These are phyloP conservation scores for Aspergillus sp. DNA, from an alignment of 2,329 filamentous ascomycete species.

Conservation along the genomic window DNA sequence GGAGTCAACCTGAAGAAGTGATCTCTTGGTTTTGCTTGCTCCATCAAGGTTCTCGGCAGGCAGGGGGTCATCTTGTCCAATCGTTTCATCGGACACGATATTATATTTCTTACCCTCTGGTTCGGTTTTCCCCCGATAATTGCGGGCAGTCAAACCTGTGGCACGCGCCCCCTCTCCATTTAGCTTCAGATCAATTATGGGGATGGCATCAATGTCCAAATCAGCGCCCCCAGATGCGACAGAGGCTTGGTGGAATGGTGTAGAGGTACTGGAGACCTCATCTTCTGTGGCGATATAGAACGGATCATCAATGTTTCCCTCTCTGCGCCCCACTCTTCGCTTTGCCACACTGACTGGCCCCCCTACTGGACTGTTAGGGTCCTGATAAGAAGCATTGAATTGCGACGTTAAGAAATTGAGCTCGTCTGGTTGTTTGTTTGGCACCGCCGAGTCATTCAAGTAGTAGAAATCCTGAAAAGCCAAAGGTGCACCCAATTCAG, in stretches of 20 bases:
- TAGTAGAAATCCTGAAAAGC: conserved; percentile 42
- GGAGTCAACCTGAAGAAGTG: conserved; percentile 81
- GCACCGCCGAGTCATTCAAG: conserved; percentile 25
- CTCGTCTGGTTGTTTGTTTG: conserved; percentile 22
- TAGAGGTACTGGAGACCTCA: conserved; percentile 62
- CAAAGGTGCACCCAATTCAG: conserved; percentile 50
- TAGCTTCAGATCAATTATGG: conserved; percentile 88
- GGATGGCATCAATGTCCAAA: conserved; percentile 90
- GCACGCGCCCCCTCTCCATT: conserved; percentile 48
- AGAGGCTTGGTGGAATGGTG: conserved; percentile 75
- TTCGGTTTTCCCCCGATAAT: conserved; percentile 32
- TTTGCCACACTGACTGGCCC: conserved; percentile 73
- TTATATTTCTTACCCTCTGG: conserved; percentile 60
- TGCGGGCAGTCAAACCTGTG: conserved; percentile 16
- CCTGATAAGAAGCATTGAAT: conserved; percentile 36
- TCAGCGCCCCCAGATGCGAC: conserved; percentile 71
- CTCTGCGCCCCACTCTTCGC: conserved; percentile 72
- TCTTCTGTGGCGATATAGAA: conserved; percentile 76
- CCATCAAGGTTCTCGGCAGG: conserved; percentile 40
- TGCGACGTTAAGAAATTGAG: conserved; percentile 20
- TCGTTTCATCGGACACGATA: conserved; percentile 71
- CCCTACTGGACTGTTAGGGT: conserved; percentile 48
- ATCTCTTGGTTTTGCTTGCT: conserved; percentile 54
- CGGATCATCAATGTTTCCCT: conserved; percentile 87
- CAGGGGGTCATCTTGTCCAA: conserved; percentile 46